These are phyloP conservation scores for Picochlorum costavermella DNA, from an alignment of 139 green algal genomes.

Conservation along the genomic window DNA sequence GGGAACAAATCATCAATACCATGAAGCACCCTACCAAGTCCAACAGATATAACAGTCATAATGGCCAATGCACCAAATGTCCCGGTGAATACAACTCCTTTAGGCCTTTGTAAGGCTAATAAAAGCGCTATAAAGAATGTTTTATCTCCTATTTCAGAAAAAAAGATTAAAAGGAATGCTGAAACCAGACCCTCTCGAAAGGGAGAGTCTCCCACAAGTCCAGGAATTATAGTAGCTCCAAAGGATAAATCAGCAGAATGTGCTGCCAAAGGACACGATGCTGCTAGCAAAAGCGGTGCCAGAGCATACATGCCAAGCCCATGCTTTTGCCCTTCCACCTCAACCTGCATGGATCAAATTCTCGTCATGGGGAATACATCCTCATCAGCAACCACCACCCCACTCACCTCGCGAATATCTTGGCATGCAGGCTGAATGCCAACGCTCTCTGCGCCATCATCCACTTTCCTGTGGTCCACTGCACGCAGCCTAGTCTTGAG, in stretches of 20 bases:
- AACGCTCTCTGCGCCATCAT: background rate
- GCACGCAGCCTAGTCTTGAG: too few relatives aligned
- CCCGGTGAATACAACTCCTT: slow-evolving; percentile 74
- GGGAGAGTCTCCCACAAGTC: slow-evolving; percentile 57
- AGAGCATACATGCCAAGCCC: too few relatives aligned
- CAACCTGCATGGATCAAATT: too few relatives aligned
- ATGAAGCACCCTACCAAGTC: slow-evolving; percentile 60
- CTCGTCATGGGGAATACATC: too few relatives aligned
- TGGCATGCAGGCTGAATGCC: background rate
- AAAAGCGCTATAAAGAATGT: slow-evolving; percentile 98
- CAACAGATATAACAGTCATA: slow-evolving; percentile 95
- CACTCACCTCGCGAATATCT: too few relatives aligned
- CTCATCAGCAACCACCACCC: too few relatives aligned
- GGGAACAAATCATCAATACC: slow-evolving; percentile 74
- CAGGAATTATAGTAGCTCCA: slow-evolving; percentile 22
- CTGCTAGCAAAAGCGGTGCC: too few relatives aligned
- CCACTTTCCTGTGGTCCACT: background rate
- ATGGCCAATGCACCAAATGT: slow-evolving; percentile 91
- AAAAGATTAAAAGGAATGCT: slow-evolving; percentile 91
- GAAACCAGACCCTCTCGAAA: slow-evolving; percentile 67
- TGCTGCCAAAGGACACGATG: background rate
- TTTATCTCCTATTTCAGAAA: slow-evolving; percentile 97
- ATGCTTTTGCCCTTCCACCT: too few relatives aligned
- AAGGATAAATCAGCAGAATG: background rate
- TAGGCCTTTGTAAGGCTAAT: slow-evolving; percentile 61